Percentiles rank a stretch among this genome's conserved stretches.
These are phyloP conservation scores for Phytopythium montanum DNA, from an alignment of 352 stramenopile genomes.

Conservation along the genomic window DNA sequence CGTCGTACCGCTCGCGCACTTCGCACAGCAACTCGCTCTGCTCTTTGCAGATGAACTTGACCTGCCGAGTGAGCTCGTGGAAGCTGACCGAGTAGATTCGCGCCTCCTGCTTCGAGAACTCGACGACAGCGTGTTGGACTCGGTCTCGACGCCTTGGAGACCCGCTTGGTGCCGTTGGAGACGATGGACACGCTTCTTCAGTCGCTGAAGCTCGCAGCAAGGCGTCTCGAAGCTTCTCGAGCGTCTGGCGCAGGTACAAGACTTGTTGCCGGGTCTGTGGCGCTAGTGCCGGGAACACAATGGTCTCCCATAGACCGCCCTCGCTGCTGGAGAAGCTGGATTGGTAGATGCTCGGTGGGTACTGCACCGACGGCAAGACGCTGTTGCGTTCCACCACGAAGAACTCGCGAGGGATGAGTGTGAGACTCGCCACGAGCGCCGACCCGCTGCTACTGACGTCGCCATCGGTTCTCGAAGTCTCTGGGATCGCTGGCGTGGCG, in stretches of 20 bases:
- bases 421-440: conserved; percentile 21
- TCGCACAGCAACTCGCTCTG: conserved; percentile 69
- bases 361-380: conserved; percentile 45
- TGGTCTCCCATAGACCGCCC: conserved; percentile 54
- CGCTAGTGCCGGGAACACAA: conserved; percentile 67
- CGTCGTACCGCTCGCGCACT: conserved; percentile 50
- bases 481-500: neutral
- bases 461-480: neutral
- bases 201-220: neutral
- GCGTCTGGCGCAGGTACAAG: conserved; percentile 49
- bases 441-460: neutral
- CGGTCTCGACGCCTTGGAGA: neutral
- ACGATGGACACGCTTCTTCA: neutral
- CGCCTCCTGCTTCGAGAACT: conserved; percentile 54
- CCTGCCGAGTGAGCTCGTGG: conserved; percentile 69
- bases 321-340: conserved; percentile 20
- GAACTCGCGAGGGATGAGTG: conserved; percentile 71
- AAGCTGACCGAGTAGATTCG: conserved; percentile 73
- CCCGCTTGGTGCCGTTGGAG: neutral
- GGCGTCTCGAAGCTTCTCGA: conserved; percentile 46
- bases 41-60: conserved; percentile 74
- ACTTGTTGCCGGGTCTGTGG: conserved; percentile 71
- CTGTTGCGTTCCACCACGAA: conserved; percentile 73
- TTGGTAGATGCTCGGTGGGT: conserved; percentile 53
- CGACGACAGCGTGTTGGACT: conserved; percentile 13